Percentiles rank a stretch among this genome's conserved stretches.
These are phyloP conservation scores for Neonectria ditissima DNA, from an alignment of 2,329 filamentous ascomycete species.

Conservation along the genomic window DNA sequence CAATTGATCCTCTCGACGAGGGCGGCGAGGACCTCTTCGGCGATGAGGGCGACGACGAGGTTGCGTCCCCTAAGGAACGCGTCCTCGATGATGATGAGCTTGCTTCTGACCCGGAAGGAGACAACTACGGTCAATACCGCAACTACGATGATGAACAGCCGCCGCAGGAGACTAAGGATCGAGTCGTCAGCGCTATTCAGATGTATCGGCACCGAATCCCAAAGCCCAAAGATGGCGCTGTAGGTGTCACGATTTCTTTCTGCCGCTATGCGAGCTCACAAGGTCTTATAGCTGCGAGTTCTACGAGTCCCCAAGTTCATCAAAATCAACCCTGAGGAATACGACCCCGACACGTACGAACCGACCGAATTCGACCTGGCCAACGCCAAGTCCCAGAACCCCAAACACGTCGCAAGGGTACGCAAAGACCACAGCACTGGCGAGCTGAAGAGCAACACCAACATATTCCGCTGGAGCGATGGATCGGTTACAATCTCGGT, in stretches of 20 bases:
- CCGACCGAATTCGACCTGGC: constrained; percentile 66
- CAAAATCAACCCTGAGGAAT: constrained; percentile 75
- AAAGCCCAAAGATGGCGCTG: constrained; percentile 76
- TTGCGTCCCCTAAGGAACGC: constrained; percentile 69
- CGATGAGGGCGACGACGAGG: constrained; percentile 70
- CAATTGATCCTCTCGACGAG: constrained; percentile 64
- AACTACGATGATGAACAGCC: constrained; percentile 60
- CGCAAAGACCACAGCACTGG: constrained; percentile 74
- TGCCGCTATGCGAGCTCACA: constrained; percentile 10
- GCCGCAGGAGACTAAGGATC: constrained; percentile 62
- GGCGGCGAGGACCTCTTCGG: constrained; percentile 73
- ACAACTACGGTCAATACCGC: constrained; percentile 54
- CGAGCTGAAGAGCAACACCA: constrained; percentile 79
- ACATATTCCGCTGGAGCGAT: constrained; percentile 82
- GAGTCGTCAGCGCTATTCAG: constrained; percentile 71
- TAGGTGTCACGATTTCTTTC: constrained; percentile 53
- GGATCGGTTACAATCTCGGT: constrained; percentile 82
- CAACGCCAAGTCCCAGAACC: constrained; percentile 65
- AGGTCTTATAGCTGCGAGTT: constrained; percentile 68
- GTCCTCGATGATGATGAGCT: constrained; percentile 72
- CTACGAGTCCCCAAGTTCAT: constrained; percentile 80
- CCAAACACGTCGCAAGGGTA: constrained; percentile 76
- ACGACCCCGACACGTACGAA: constrained; percentile 74
- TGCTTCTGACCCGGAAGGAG: constrained; percentile 62
- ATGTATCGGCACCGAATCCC: constrained; percentile 78